A percentile compares a stretch with the other conserved stretches of the same genome.
These are phyloP conservation scores for Coriolopsis trogii DNA, from an alignment of 1,284 basidiomycete genomes.

Conservation along the genomic window DNA sequence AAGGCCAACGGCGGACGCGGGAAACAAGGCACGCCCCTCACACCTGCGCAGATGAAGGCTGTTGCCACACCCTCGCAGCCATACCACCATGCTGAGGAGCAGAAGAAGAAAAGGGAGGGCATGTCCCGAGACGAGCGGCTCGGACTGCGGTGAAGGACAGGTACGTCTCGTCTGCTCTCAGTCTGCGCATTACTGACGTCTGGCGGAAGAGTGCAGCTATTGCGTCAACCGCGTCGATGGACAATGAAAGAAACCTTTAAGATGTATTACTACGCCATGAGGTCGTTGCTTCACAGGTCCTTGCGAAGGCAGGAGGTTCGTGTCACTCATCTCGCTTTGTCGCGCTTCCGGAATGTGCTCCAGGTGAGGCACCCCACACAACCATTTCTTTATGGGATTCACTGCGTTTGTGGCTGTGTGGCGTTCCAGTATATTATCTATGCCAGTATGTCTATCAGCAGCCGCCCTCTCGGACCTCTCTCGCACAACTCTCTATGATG, in stretches of 20 bases:
- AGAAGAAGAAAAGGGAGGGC: constrained; percentile 38
- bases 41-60: constrained; percentile 14
- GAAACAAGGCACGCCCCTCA: constrained; percentile 14
- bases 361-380: too few relatives aligned
- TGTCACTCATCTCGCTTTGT: too few relatives aligned
- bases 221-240: too few relatives aligned
- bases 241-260: too few relatives aligned
- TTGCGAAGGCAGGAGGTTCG: too few relatives aligned
- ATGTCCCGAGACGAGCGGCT: constrained; percentile 41
- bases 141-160: constrained; percentile 30
- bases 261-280: too few relatives aligned
- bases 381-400: too few relatives aligned
- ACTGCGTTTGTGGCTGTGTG: neutral
- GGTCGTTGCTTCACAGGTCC: too few relatives aligned
- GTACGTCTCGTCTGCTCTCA: neutral
- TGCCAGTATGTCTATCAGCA: neutral
- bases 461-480: neutral
- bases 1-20: constrained; percentile 43
- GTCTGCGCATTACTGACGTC: neutral
- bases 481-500: neutral
- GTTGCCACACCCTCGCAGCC: constrained; percentile 12
- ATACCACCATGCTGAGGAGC: constrained; percentile 39
- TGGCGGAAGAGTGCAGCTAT: neutral
- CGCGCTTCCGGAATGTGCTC: too few relatives aligned
- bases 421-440: neutral